These are phyloP conservation scores for Chrysoporthe cubensis DNA, from an alignment of 2,329 filamentous ascomycete species.

Conservation along the genomic window DNA sequence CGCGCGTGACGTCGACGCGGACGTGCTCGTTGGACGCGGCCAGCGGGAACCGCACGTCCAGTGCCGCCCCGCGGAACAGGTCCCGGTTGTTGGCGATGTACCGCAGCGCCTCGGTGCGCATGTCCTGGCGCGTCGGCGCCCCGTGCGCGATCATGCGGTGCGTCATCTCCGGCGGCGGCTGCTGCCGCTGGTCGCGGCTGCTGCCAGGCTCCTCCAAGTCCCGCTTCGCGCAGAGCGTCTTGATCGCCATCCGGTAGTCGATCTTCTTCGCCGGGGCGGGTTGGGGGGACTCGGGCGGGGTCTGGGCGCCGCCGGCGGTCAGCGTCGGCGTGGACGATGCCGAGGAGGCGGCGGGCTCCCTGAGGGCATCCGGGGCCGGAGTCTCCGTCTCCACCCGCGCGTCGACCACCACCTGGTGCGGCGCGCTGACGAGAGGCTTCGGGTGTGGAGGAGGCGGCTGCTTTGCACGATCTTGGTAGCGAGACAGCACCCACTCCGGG, in stretches of 20 bases:
- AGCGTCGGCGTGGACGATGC: constrained; percentile 16
- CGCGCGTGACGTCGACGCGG: constrained; percentile 18
- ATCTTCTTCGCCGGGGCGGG: constrained; percentile 1
- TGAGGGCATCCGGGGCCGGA: background rate
- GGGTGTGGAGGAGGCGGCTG: constrained; percentile 4
- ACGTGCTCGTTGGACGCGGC: background rate
- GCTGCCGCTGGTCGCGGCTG: background rate
- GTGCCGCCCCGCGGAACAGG: background rate
- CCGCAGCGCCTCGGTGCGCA: constrained; percentile 21
- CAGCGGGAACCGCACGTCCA: background rate
- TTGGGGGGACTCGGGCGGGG: background rate
- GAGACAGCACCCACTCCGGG: no score
- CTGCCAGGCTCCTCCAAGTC: no score
- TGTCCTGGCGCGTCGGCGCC: constrained; percentile 19
- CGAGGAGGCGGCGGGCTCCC: background rate
- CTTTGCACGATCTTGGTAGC: no score
- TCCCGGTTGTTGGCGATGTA: constrained; percentile 16
- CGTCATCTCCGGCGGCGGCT: background rate
- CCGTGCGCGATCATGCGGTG: constrained; percentile 22
- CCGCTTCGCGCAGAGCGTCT: no score
- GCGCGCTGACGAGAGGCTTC: background rate
- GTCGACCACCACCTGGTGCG: background rate
- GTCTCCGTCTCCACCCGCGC: background rate
- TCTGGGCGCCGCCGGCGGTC: constrained; percentile 1
- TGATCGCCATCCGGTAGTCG: constrained; percentile 27